Base-by-base conservation (phyloP, 2,329 filamentous ascomycete species). In the Claviceps capensis region DNA sequence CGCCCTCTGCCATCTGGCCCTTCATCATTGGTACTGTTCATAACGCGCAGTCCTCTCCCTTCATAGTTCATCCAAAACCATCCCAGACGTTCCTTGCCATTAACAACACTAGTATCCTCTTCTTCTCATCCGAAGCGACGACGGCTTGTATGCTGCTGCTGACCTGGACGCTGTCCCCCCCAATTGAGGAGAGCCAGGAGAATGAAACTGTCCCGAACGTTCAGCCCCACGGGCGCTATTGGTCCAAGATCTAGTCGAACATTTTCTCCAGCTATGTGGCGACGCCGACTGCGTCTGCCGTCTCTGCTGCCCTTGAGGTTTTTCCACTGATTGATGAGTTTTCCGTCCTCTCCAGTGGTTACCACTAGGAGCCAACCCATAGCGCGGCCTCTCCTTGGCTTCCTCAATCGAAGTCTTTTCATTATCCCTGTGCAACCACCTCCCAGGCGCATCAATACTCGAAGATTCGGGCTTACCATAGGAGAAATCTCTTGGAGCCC, bases 111-210 rank as follows among this genome's bases (percentile, higher is more conserved):
- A 13, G 11, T 23, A 14, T 13, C 5, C 2, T 4, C 11, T 47
- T 11, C 22, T 47, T 22, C 5, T 47, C 16, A 16, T 47, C 3
- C 8, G 65, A 65, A 43, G 63, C 44, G 66, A 59, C 42, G 69
- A 69, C 14, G 66, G 66, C 11, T 71, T 53, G 58, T 50, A 23
- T n/a, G 26, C 16, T 5, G 23, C 38, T 42, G 43, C n/a, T 4
- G 30, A 16, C 8, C 16, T 16, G 8, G 45, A 1, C 3, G 30
- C 8, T 36, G 16, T 22, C 6, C 17, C 3, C 14, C 3, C 3
- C 14, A 34, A 34, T 34, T 34, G 3, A 11, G 30, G 9, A 34
- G 30, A 34, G 30, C 3, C 30, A 34, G 30, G 3, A 34, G 9
- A 34, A 34, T 9, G 4, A 9, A 34, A 11, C 0, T 34, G 9